phyloP scores from a whole-genome alignment of 2,329 filamentous ascomycete genomes.

The Truncatella angustata region DNA sequence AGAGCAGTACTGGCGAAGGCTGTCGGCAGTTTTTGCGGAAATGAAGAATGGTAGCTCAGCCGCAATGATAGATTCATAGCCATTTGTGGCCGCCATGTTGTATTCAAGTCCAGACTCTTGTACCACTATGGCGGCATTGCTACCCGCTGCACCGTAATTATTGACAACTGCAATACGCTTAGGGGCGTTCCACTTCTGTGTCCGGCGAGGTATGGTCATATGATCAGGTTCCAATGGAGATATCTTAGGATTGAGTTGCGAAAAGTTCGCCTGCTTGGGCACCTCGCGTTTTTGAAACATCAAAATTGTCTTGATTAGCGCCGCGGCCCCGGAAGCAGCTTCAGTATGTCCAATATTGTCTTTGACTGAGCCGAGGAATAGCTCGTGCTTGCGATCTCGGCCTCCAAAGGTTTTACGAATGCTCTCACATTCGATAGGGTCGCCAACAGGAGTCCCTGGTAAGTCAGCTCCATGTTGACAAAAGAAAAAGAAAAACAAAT shows the following conservation, averaged over 20 bases:
- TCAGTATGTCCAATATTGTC: conserved; percentile 29
- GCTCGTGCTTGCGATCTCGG: not conserved
- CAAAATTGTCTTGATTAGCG: conserved; percentile 29
- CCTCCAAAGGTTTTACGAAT: conserved; percentile 15
- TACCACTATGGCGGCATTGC: conserved; percentile 25
- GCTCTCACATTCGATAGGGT: conserved; percentile 23
- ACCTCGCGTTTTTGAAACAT: conserved; percentile 27
- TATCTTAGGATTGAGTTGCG: conserved; percentile 27
- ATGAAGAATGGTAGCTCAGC: not conserved
- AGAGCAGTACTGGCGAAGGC: too few species aligned
- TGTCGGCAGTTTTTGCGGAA: not conserved
- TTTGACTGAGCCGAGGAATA: conserved; percentile 28
- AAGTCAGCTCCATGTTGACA: not conserved
- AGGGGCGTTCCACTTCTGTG: too few species aligned
- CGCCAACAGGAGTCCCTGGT: conserved; percentile 32
- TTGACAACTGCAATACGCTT: conserved; percentile 31
- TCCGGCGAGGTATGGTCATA: not conserved
- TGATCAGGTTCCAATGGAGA: not conserved
- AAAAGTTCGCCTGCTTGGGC: conserved; percentile 24
- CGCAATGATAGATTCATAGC: too few species aligned
- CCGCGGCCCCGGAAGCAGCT: conserved; percentile 25
- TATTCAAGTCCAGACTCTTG: not conserved
- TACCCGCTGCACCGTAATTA: conserved; percentile 35
- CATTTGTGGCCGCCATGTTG: too few species aligned
- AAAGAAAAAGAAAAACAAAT: not conserved